Base-by-base conservation (phyloP, 1,284 basidiomycete species). In the Malassezia slooffiae region DNA sequence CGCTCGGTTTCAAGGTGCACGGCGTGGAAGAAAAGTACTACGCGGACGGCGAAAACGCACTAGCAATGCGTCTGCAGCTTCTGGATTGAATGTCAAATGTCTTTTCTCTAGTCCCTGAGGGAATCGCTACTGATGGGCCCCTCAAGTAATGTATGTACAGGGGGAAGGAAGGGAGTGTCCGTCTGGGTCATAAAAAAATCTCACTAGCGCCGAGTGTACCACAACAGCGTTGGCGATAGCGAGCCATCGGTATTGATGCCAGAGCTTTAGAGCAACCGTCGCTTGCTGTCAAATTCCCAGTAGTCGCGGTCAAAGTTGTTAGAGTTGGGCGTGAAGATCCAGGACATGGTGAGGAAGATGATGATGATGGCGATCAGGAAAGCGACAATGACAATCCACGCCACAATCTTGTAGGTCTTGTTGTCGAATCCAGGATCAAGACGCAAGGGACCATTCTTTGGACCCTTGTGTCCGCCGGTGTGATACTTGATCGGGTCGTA, bases 21-120 rank as follows among this genome's bases (percentile, higher is more conserved):
- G 62, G 58, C 26, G 52, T 63, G 5, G 66, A 69, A 30, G 52
- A 56, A 31, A 63, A 59, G 12, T 69, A 69, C 50, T 69, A 69
- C 37, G 66, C 66, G 19, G 66, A 69, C 31, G 66, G 66, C 17
- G 66, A 69, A 34, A 61, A 69, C 34, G 66, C 64, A 2, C 41
- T 58, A 12, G 62, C 57, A 3, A 69, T 69, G 66, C 53, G 66
- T 5, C 53, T 69, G 36, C 44, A 56, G 27, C 50, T n/a, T n/a
- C n/a, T 67, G 26, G 50, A 46, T 34, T 34, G 32, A 34, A n/a
- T n/a, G n/a, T n/a, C n/a, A 26, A 26, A 26, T 7, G 12, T 7
- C 8, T 12, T 7, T 7, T 26, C 24, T 12, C 7, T 26, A 7
- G 24, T 26, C 24, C n/a, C n/a, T n/a, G n/a, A n/a, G n/a, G n/a